Percentiles rank a stretch among this genome's conserved stretches.
Conservation (phyloP, 352 stramenopile genomes). For the Pythium rishiriense region DNA sequence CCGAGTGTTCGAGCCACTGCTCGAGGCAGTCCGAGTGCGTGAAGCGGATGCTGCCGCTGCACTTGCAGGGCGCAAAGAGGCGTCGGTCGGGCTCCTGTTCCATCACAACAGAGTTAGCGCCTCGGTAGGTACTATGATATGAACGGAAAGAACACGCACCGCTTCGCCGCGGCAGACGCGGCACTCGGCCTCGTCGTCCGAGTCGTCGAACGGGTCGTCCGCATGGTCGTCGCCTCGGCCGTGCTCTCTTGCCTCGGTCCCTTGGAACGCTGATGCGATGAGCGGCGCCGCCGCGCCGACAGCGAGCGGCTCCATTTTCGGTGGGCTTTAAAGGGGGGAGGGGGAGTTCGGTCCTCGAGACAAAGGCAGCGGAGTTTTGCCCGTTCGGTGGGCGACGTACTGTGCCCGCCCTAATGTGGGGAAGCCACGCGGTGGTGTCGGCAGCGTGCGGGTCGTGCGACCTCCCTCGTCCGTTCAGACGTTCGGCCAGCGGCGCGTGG, state of each 20-base stretch:
- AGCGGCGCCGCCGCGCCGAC: background rate
- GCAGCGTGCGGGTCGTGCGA: no score
- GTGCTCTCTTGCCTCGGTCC: background rate
- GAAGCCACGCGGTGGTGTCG: no score
- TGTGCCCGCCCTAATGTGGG: no score
- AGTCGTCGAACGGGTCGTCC: constrained; percentile 33
- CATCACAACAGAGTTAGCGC: background rate
- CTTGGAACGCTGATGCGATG: background rate
- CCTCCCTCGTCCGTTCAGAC: constrained; percentile 1
- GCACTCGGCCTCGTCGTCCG: constrained; percentile 90
- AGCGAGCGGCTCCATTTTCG: constrained; percentile 1
- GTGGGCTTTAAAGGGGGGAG: background rate
- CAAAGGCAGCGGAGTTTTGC: background rate
- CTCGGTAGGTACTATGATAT: background rate
- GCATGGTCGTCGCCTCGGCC: background rate
- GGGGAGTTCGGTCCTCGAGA: no score
- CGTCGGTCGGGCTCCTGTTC: constrained; percentile 62
- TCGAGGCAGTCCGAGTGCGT: constrained; percentile 94
- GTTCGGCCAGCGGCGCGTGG: background rate
- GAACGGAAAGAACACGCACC: constrained; percentile 35
- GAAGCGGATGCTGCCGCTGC: constrained; percentile 93
- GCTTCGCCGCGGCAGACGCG: constrained; percentile 92
- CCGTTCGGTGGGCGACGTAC: background rate
- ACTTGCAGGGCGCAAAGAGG: constrained; percentile 91
- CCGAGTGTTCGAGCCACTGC: constrained; percentile 92